These are phyloP conservation scores for Paratinospora sagittata DNA, from an alignment of 164 flowering plant genomes.

Conservation along the genomic window DNA sequence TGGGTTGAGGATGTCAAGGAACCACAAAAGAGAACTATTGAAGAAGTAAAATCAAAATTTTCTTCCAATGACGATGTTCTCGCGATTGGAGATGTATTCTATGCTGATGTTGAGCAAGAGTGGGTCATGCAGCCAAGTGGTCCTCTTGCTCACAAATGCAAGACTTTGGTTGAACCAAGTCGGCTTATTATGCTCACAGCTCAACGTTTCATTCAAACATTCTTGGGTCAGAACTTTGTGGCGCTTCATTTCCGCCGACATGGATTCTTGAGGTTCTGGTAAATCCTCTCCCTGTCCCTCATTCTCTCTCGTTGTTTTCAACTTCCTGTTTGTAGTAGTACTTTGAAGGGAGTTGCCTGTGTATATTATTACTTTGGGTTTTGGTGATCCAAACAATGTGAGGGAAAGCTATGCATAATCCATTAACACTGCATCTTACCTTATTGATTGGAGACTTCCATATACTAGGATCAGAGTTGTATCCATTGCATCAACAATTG, in stretches of 20 bases:
- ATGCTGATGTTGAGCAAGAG: constrained; percentile 76
- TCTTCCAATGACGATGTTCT: constrained; percentile 61
- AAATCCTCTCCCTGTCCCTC: constrained; percentile 14
- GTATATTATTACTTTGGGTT: too few species aligned
- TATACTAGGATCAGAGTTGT: too few species aligned
- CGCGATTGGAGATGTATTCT: constrained; percentile 91
- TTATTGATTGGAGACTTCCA: too few species aligned
- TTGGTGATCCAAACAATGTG: too few species aligned
- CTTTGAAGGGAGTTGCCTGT: neutral
- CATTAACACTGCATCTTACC: too few species aligned
- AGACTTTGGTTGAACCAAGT: constrained; percentile 82
- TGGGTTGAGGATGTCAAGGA: constrained; percentile 80
- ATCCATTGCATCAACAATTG: too few species aligned
- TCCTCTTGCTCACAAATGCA: constrained; percentile 81
- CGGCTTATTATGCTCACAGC: constrained; percentile 81
- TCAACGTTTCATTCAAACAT: constrained; percentile 90
- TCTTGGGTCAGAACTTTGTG: constrained; percentile 67
- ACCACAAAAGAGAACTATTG: constrained; percentile 47
- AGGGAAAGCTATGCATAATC: too few species aligned
- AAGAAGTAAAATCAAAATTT: constrained; percentile 67
- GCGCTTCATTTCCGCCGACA: constrained; percentile 94
- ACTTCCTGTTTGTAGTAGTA: neutral
- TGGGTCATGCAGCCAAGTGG: constrained; percentile 99
- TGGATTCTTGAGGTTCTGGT: constrained; percentile 97
- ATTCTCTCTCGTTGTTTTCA: neutral